Evolutionary conservation across 768 basidiomycete species (phyloP).

Genomic region (Pulveroboletus sp.): DNA sequence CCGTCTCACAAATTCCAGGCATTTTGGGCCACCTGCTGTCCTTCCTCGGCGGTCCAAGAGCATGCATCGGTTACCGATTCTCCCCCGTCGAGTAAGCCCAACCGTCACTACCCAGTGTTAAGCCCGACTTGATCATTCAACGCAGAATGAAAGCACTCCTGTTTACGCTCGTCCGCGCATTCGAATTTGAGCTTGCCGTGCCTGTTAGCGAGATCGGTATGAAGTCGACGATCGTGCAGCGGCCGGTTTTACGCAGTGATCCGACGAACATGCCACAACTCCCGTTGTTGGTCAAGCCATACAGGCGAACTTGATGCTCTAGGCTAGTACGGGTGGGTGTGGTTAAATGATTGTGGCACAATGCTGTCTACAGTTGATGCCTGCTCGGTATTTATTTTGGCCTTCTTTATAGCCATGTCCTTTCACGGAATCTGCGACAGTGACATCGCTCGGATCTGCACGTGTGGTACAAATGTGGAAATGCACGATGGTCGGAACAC

Average conservation of each 20-base stretch:
- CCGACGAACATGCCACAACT: conserved; percentile 39
- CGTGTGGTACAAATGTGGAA: no score
- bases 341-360: no score
- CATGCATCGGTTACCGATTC: conserved; percentile 68
- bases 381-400: no score
- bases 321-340: no score
- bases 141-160: neutral
- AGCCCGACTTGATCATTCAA: neutral
- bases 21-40: conserved; percentile 57
- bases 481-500: no score
- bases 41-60: conserved; percentile 61
- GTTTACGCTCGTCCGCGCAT: conserved; percentile 40
- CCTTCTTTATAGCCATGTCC: no score
- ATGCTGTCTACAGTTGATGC: no score
- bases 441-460: no score
- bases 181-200: conserved; percentile 52
- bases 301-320: neutral
- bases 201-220: conserved; percentile 38
- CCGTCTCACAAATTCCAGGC: conserved; percentile 46
- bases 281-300: conserved; percentile 33
- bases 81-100: conserved; percentile 51
- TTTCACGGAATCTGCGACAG: no score
- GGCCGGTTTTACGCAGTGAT: conserved; percentile 42
- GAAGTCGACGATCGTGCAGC: conserved; percentile 34
- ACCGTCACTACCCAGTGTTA: no score